Base-by-base conservation (phyloP, 768 basidiomycete genomes). In the Russula griseocarnosa region DNA sequence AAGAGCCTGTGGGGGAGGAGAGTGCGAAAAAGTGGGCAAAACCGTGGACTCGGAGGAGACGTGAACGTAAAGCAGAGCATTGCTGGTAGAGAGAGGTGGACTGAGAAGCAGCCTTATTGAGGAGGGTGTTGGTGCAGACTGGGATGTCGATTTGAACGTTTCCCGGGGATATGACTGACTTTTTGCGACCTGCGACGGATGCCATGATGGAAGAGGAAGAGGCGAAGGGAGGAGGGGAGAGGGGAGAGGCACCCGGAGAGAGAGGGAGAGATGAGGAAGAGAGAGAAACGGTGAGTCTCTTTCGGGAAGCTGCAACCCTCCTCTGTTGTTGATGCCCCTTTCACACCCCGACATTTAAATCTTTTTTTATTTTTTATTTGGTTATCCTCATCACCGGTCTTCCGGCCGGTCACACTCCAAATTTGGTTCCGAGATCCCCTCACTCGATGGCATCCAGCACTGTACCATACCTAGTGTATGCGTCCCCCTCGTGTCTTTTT, bases 51-150 rank as follows among this genome's bases (percentile, higher is more conserved):
- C 88, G 87, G 77, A 88, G 79, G 72, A 94, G 86, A 69, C 87
- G 86, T 52, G 82, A 79, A 66, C 90, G 82, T 58, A 94, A 81
- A 64, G 86, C 78, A 6, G 89, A 88, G 76, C 92, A 93, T 84
- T 92, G 90, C 76, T 94, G 92, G 78, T 93, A 94, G 75, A 94
- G 88, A 44, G 92, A 92, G 30, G 90, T 88, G 14, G 87, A 88
- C 70, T 87, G 83, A 57, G 89, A 87, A n/a, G 92, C 90, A 55
- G 90, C 81, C 76, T 93, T 92, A 79, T 94, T 94, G 80, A 94
- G 91, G 65, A 92, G 87, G 55, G 87, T 92, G 79, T 89, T 92
- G 73, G 86, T 85, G 70, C 85, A 84, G 70, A 86, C 81, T 49
- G 88, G 88, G 18, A 83, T 83, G 74, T 92, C 90, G 74, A 89